A percentile compares a stretch with the other conserved stretches of the same genome.
phyloP scores from a whole-genome alignment of 306 rosid genomes.

The Betula pendula region DNA sequence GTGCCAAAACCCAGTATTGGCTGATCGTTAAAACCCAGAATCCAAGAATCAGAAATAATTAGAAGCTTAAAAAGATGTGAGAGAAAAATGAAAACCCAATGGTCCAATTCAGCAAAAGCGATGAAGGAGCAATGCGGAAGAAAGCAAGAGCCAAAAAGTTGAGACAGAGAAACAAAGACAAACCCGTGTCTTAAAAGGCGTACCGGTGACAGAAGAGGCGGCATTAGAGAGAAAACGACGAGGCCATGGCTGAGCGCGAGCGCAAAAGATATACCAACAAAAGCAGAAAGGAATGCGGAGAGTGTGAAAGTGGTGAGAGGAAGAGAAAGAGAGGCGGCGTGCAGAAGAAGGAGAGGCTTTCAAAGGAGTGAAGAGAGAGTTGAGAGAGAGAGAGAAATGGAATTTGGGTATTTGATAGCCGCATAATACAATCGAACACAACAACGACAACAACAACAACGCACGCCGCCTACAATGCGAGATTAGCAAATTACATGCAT shows the following conservation, averaged over 20 bases:
- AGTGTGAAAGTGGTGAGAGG: conserved; percentile 3
- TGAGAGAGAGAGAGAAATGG: neutral
- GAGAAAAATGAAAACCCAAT: too few species aligned
- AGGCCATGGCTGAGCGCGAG: neutral
- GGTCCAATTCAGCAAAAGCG: neutral
- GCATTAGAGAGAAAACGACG: conserved; percentile 5
- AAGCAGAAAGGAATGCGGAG: conserved; percentile 7
- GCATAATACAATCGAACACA: neutral
- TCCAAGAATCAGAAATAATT: conserved; percentile 11
- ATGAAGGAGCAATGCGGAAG: conserved; percentile 25
- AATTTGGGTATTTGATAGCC: neutral
- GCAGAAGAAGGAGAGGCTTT: conserved; percentile 36
- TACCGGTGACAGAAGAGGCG: conserved; percentile 25
- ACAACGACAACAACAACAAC: neutral
- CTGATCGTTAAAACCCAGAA: conserved; percentile 27
- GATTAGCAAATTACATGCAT: conserved; percentile 4
- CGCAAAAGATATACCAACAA: neutral
- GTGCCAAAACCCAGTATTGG: conserved; percentile 19
- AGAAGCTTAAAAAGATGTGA: neutral
- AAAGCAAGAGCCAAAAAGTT: conserved; percentile 5
- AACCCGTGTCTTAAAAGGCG: conserved; percentile 12
- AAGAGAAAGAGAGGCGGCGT: conserved; percentile 48
- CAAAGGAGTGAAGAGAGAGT: conserved; percentile 13
- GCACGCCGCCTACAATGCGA: neutral
- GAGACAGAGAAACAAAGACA: neutral